Evolutionary conservation across 2,329 filamentous ascomycete species (phyloP), one percentile per base, ranked within the genome.

Genomic region (Colletotrichum sp.): DNA sequence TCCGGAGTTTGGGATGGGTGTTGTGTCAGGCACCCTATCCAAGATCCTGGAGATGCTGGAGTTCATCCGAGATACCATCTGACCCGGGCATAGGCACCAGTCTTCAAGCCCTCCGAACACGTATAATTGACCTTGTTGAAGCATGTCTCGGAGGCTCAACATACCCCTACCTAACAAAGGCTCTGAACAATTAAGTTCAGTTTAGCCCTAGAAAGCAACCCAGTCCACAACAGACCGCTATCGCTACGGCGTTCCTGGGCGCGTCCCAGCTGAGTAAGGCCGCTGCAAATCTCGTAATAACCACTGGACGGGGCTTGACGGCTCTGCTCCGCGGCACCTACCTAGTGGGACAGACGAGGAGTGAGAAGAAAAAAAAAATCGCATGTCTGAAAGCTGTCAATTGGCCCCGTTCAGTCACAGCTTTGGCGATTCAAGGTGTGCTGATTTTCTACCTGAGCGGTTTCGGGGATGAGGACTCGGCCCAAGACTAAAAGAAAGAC

Each of bases 201-300:
- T 34, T 36, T 48, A 73, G 67, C 58, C 34, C 70, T 68, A 52
- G 62, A 7, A 13, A 52, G 43, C 43, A 52, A 21, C n/a, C 43
- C 43, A n/a, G 58, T 52, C 70, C 73, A 75, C 73, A 38, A 21
- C 56, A 43, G 24, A 61, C 69, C 36, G 55, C 61, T 34, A 61
- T 58, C 55, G 55, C 55, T 52, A 48, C 61, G 56, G 56, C 60
- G 21, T 66, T 60, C 28, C 61, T 56, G 68, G 69, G 30, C 68
- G 60, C 61, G 72, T 62, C 68, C 72, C 38, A 73, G 73, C 70
- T 75, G 38, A 68, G 64, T 60, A 73, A 55, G 48, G 64, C 48
- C 70, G 73, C 73, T 75, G 70, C 70, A 73, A 73, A 75, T 75
- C 73, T 75, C 70, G 70, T 73, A 71, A 58, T 69, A 73, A 73